Percentiles rank a stretch among this genome's conserved stretches.
phyloP scores from a whole-genome alignment of 257 asterid genomes.

The Petunia axillaris region DNA sequence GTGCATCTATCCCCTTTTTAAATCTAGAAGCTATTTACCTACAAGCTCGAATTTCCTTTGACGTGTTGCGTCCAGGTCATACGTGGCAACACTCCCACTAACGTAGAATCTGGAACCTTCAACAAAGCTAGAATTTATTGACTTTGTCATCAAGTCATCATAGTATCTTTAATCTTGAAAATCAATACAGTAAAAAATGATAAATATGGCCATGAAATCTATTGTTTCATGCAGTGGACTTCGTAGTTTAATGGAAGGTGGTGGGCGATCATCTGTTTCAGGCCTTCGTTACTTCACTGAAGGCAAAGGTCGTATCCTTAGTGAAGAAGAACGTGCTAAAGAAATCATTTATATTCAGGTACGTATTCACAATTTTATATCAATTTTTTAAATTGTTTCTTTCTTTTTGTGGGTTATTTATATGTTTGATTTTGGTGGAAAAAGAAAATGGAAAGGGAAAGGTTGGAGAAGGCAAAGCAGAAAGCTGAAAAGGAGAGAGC shows the following conservation, averaged over 20 bases:
- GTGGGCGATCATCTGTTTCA: slow-evolving; percentile 42
- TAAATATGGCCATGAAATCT: slow-evolving; percentile 50
- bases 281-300: slow-evolving; percentile 60
- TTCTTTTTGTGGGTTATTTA: not conserved
- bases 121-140: not conserved
- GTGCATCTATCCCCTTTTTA: too few species aligned
- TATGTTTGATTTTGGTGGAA: not conserved
- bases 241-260: slow-evolving; percentile 45
- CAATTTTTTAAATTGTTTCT: not conserved
- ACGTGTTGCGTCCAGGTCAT: not conserved
- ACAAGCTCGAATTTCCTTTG: not conserved
- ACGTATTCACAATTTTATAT: not conserved
- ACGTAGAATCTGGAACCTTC: not conserved
- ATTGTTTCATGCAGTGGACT: slow-evolving; percentile 40
- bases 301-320: slow-evolving; percentile 66
- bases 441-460: slow-evolving; percentile 85
- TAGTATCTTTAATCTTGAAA: not conserved
- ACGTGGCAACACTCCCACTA: not conserved
- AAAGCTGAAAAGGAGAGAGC: slow-evolving; percentile 69
- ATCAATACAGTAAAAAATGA: not conserved
- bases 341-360: slow-evolving; percentile 83
- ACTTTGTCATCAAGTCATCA: not conserved
- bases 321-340: slow-evolving; percentile 88
- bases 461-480: slow-evolving; percentile 70
- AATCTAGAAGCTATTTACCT: too few species aligned